These are phyloP conservation scores for Boletus coccyginus DNA, from an alignment of 768 basidiomycete species.

Conservation along the genomic window DNA sequence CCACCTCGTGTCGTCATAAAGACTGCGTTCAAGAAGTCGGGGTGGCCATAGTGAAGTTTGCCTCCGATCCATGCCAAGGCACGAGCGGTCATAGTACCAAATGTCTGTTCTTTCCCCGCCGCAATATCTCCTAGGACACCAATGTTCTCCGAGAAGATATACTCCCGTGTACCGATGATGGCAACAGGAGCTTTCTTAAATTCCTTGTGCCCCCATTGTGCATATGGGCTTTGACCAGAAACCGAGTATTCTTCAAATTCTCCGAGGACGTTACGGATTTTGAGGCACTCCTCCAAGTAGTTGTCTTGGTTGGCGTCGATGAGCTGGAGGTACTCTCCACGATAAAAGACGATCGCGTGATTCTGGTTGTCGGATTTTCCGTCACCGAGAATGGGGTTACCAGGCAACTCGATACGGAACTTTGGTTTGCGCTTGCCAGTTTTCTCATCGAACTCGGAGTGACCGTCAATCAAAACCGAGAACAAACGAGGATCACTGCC, in stretches of 20 bases:
- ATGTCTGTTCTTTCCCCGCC: constrained; percentile 99
- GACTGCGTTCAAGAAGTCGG: constrained; percentile 96
- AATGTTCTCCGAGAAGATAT: constrained; percentile 99
- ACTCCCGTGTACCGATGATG: constrained; percentile 97
- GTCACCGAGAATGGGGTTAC: constrained; percentile 98
- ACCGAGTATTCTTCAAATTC: constrained; percentile 95
- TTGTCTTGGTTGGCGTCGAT: constrained; percentile 99
- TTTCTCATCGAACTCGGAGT: constrained; percentile 89
- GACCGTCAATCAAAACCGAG: constrained; percentile 94
- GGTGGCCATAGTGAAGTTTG: constrained; percentile 98
- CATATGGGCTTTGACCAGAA: constrained; percentile 93
- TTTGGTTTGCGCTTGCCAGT: constrained; percentile 92
- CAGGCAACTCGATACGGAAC: constrained; percentile 95
- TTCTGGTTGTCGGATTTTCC: constrained; percentile 99
- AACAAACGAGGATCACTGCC: constrained; percentile 87
- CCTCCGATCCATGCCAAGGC: constrained; percentile 96
- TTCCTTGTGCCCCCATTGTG: constrained; percentile 93
- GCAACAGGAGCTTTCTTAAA: constrained; percentile 90
- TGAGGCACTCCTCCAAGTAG: constrained; percentile 97
- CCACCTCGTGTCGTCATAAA: constrained; percentile 99
- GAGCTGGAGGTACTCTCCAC: constrained; percentile 97
- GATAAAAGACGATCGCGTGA: constrained; percentile 98
- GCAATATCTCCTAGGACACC: constrained; percentile 99
- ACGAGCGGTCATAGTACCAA: constrained; percentile 97
- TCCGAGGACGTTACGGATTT: constrained; percentile 95